Base-by-base conservation (phyloP, 73 alveolate species). In the Paramecium bursaria region DNA sequence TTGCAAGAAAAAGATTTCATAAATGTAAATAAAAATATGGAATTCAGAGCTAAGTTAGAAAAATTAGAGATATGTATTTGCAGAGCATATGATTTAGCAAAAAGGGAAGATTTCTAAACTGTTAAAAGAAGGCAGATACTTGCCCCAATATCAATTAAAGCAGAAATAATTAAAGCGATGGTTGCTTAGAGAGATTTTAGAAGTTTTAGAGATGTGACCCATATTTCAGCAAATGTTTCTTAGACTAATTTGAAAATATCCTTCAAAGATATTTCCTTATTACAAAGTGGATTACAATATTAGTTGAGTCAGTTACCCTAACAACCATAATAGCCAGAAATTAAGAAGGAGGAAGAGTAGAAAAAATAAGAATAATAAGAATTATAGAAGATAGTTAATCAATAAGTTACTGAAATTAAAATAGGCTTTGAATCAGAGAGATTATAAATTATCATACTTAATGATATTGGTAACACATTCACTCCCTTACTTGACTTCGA, bases 401-500 rank as follows among this genome's bases (percentile, higher is more conserved):
- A 22, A 13, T 23, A 54, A 54, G 22, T 79, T 19, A 55, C 10
- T 17, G 17, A 54, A 3, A 14, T 46, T 3, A 73, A 22, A 29
- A 33, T 79, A 0, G 51, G 33, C 10, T 7, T 15, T 7, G 82
- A 79, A 39, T 33, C 46, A 33, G 49, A 79, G 46, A 73, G 74
- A 2, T 30, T 44, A 27, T 33, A 54, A 79, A 50, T 79, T 1
- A 46, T 79, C 0, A 73, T 79, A 1, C 30, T 79, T 9, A 79
- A 79, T 39, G 89, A 79, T 42, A 33, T 79, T 50, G 76, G 76
- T 6, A 50, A 53, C 23, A 14, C 74, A 10, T 79, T 22, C 33
- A 31, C 76, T 0, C 89, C 89, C 2, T 48, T 79, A 26, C 35
- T 79, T 23, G 89, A 79, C 30, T 79, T 27, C 15, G 35, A 79